phyloP scores from a whole-genome alignment of 345 rosid species.

The Camelina sativa region DNA sequence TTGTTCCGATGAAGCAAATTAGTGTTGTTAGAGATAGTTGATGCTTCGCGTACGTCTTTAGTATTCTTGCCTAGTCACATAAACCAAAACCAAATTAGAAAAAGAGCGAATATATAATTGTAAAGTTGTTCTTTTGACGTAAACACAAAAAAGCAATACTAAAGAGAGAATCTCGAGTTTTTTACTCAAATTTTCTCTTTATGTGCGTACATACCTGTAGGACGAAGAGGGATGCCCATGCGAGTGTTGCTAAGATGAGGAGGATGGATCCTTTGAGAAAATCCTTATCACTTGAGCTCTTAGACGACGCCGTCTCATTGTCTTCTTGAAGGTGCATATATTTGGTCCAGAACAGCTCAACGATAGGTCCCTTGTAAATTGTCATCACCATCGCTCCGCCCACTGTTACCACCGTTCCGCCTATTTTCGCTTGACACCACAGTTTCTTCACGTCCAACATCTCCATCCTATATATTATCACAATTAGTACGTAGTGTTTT shows the following conservation, averaged over 20 bases:
- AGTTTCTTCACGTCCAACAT: constrained; percentile 58
- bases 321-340: constrained; percentile 39
- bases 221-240: constrained; percentile 64
- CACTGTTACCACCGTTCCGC: constrained; percentile 77
- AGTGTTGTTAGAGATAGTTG: constrained; percentile 73
- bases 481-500: not conserved
- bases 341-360: constrained; percentile 72
- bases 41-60: constrained; percentile 66
- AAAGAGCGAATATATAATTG: not conserved
- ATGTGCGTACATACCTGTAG: constrained; percentile 54
- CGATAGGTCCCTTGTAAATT: constrained; percentile 56
- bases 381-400: constrained; percentile 94
- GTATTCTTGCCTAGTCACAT: constrained; percentile 57
- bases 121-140: constrained; percentile 1
- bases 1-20: constrained; percentile 68
- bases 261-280: constrained; percentile 65
- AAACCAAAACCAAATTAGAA: constrained; percentile 16
- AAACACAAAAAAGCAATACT: not conserved
- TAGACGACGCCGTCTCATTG: constrained; percentile 22
- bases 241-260: constrained; percentile 52
- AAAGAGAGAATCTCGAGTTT: not conserved
- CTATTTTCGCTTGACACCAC: constrained; percentile 72
- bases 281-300: constrained; percentile 46
- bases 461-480: constrained; percentile 65
- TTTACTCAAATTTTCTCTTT: not conserved